Conservation (phyloP, 768 basidiomycete species). For the Nidularia sp. region DNA sequence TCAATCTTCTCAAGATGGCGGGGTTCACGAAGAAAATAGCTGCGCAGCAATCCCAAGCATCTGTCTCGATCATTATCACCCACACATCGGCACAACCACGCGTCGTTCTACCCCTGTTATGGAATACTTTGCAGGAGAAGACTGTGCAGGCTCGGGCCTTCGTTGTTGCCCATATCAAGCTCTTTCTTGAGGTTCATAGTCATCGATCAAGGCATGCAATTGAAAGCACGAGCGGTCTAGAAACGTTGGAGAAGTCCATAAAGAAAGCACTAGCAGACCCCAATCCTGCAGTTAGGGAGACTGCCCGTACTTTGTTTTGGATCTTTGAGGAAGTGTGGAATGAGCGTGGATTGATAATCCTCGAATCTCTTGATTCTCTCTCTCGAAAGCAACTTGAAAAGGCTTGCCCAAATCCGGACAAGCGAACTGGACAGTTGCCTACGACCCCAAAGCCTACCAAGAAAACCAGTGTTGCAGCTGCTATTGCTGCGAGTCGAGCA, state of each 20-base stretch:
- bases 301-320: slow-evolving; percentile 76
- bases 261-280: slow-evolving; percentile 73
- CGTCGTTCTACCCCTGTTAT: slow-evolving; percentile 63
- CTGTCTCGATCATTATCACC: slow-evolving; percentile 63
- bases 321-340: slow-evolving; percentile 72
- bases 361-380: slow-evolving; percentile 62
- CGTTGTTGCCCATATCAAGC: slow-evolving; percentile 65
- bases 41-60: slow-evolving; percentile 79
- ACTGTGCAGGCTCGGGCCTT: slow-evolving; percentile 69
- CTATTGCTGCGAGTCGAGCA: slow-evolving; percentile 86
- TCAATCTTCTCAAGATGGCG: slow-evolving; percentile 81
- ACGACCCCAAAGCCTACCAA: slow-evolving; percentile 56
- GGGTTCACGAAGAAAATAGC: slow-evolving; percentile 91
- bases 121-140: slow-evolving; percentile 73
- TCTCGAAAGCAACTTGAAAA: slow-evolving; percentile 86
- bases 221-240: slow-evolving; percentile 65
- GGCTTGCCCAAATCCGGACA: slow-evolving; percentile 62
- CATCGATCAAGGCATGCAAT: slow-evolving; percentile 57
- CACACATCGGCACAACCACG: slow-evolving; percentile 71
- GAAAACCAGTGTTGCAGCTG: slow-evolving; percentile 80
- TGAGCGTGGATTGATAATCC: slow-evolving; percentile 56
- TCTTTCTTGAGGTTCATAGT: slow-evolving; percentile 73
- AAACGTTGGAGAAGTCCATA: slow-evolving; percentile 69
- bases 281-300: slow-evolving; percentile 76
- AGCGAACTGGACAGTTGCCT: slow-evolving; percentile 34